phyloP scores from a whole-genome alignment of 768 basidiomycete species.

The Cyathus striatus region DNA sequence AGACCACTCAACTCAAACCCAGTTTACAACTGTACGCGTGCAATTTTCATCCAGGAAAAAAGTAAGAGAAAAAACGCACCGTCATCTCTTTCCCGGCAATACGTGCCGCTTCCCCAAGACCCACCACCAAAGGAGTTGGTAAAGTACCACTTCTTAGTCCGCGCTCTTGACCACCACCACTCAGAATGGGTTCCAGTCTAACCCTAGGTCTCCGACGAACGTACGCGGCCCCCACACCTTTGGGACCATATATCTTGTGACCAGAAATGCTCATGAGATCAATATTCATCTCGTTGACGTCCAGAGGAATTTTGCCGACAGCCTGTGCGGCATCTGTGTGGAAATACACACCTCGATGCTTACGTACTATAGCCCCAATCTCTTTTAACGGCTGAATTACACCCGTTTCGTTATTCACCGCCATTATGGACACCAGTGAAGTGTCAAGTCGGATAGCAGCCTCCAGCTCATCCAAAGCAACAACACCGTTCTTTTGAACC shows the following conservation, averaged over 20 bases:
- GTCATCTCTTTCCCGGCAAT: conserved; percentile 90
- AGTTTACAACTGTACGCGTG: conserved; percentile 23
- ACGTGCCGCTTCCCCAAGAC: conserved; percentile 91
- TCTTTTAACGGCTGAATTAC: conserved; percentile 97
- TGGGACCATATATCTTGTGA: conserved; percentile 98
- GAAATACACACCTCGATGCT: conserved; percentile 88
- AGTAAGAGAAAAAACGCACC: conserved; percentile 54
- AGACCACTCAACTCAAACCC: conserved; percentile 41
- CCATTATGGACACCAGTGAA: conserved; percentile 95
- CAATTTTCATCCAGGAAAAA: conserved; percentile 37
- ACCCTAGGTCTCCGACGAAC: conserved; percentile 91
- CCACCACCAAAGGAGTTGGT: conserved; percentile 82
- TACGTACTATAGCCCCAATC: conserved; percentile 81
- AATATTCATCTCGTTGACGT: conserved; percentile 93
- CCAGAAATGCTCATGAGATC: conserved; percentile 96
- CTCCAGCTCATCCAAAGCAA: conserved; percentile 76
- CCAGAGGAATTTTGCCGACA: conserved; percentile 82
- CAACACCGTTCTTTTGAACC: conserved; percentile 79
- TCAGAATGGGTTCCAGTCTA: conserved; percentile 89
- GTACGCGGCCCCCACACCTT: conserved; percentile 93
- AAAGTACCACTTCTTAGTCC: conserved; percentile 95
- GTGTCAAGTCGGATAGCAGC: conserved; percentile 89
- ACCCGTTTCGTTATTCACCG: conserved; percentile 98
- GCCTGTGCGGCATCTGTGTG: conserved; percentile 99
- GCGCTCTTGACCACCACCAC: conserved; percentile 95